Evolutionary conservation across 2,329 filamentous ascomycete species (phyloP).

Genomic region (Colletotrichum navitas): DNA sequence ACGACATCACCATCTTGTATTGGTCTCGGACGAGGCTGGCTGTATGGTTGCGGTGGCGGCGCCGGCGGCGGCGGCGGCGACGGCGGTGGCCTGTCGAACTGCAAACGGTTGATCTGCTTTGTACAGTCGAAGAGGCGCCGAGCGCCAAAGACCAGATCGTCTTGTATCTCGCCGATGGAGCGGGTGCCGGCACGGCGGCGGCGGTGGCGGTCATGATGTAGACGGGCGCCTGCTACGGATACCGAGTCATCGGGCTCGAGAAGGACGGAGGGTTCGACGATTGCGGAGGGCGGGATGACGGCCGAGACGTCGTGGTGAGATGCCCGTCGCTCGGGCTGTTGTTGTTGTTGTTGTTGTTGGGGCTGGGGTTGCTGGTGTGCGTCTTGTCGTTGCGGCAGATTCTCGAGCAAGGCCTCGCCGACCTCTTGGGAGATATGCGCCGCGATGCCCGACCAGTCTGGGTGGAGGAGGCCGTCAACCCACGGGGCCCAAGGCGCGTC

Average conservation of each 20-base stretch:
- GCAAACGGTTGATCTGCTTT: neutral
- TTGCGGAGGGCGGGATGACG: neutral
- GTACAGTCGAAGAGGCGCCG: neutral
- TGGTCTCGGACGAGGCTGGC: no score
- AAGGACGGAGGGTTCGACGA: neutral
- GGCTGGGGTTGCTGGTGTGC: no score
- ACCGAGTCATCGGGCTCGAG: neutral
- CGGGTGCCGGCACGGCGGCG: neutral
- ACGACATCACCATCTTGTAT: no score
- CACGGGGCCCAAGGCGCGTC: neutral
- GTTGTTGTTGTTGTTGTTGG: neutral
- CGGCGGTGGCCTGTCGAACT: neutral
- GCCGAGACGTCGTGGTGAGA: no score
- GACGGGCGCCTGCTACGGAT: neutral
- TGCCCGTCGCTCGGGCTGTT: neutral
- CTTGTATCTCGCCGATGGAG: neutral
- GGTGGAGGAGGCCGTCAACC: neutral
- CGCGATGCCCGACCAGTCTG: neutral
- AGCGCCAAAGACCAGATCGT: neutral
- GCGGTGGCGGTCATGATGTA: neutral
- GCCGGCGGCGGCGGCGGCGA: no score
- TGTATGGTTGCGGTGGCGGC: no score
- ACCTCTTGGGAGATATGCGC: neutral
- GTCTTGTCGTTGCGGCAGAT: neutral
- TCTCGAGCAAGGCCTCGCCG: neutral